These are phyloP conservation scores for Pyrenophora tritici-repentis DNA, from an alignment of 2,329 filamentous ascomycete genomes.

Conservation along the genomic window DNA sequence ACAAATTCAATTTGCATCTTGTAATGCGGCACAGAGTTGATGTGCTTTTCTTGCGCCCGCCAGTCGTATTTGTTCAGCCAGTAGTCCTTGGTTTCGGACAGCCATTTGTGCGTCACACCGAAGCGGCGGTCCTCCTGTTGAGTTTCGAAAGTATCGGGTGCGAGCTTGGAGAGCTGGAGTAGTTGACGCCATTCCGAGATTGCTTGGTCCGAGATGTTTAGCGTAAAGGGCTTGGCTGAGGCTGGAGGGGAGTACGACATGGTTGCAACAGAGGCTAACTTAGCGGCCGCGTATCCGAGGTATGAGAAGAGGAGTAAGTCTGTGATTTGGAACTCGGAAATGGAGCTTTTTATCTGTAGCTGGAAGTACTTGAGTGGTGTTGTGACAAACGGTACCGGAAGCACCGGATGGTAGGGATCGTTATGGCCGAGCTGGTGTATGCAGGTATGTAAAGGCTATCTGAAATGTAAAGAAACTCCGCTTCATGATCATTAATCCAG, in stretches of 20 bases:
- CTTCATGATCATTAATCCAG: no score
- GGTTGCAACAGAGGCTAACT: neutral
- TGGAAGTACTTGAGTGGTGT: no score
- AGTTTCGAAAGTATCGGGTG: constrained; percentile 39
- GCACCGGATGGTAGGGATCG: no score
- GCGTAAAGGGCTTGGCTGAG: constrained; percentile 40
- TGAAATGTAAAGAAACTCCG: no score
- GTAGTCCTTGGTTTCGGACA: constrained; percentile 43
- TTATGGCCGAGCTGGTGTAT: no score
- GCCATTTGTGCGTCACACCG: constrained; percentile 43
- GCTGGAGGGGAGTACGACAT: constrained; percentile 42
- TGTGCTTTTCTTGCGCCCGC: constrained; percentile 47
- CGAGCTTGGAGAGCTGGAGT: constrained; percentile 41
- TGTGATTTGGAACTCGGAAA: neutral
- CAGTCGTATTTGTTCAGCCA: constrained; percentile 48
- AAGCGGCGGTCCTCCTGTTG: constrained; percentile 32
- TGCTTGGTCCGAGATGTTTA: constrained; percentile 40
- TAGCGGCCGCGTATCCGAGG: neutral
- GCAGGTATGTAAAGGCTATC: no score
- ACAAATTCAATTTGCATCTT: constrained; percentile 51
- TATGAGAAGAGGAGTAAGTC: no score
- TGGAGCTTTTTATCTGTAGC: neutral
- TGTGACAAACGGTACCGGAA: no score
- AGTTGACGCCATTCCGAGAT: constrained; percentile 45
- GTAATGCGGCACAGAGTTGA: constrained; percentile 61